Base-by-base conservation (phyloP, 1,139 yeast genomes). In the Nakaseomyces bracarensis region DNA sequence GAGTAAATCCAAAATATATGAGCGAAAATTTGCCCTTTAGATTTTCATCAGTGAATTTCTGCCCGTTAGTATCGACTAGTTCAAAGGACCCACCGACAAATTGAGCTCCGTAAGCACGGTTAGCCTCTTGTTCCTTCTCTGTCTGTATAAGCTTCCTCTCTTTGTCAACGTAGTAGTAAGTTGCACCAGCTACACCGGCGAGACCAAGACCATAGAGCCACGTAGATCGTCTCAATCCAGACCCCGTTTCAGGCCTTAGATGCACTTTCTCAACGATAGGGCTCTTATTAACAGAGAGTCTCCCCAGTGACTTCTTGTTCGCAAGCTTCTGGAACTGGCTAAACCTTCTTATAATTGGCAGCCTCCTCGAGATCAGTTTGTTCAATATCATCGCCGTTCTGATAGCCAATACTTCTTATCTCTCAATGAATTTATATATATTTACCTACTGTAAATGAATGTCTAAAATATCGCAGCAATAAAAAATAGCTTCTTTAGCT, bases 1-100 rank as follows among this genome's bases (percentile, higher is more conserved):
- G 89, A 4, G 95, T 83, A 68, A 91, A 91, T 0, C 98, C 98
- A 65, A 91, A 91, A 64, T 91, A 91, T 14, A 91, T 63, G 42
- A 91, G 69, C 10, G 87, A 75, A 62, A 85, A 91, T 61, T 76
- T 79, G 37, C 91, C 93, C 49, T 74, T 67, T 58, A 91, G 69
- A 55, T 89, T 75, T 46, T 83, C 70, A 23, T 86, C 77, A 1
- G 96, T 84, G 61, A 89, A 91, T 15, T 63, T 65, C 19, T 80
- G 66, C 31, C 89, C 87, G 40, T 87, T 66, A 31, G 75, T 73
- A 58, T 87, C 96, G 3, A 74, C 62, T 49, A 91, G 67, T 41
- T 70, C 69, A 63, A 91, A 91, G 4, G 89, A 81, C 0, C 98
- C 98, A 15, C 98, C 98, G 45, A 91, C 82, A 41, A 83, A 70